phyloP scores from a whole-genome alignment of 1,284 basidiomycete genomes.

The Tremellales sp. region DNA sequence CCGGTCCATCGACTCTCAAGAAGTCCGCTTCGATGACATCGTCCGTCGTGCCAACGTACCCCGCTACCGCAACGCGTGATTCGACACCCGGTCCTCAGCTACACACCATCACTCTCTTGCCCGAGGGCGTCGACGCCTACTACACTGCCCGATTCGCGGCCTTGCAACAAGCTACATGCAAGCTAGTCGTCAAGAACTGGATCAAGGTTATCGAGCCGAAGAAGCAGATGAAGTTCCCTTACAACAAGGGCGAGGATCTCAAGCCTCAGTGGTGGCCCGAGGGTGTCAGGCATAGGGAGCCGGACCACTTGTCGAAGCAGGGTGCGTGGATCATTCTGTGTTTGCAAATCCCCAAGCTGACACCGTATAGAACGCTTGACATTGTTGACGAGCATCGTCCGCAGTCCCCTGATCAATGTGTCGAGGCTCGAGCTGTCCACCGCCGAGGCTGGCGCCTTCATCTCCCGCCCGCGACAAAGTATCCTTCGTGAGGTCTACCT shows the following conservation, averaged over 20 bases:
- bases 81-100: conserved; percentile 27
- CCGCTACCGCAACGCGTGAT: conserved; percentile 15
- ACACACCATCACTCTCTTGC: conserved; percentile 29
- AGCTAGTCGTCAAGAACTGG: conserved; percentile 54
- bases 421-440: conserved; percentile 52
- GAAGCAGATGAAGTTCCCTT: conserved; percentile 54
- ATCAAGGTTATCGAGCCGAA: conserved; percentile 56
- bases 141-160: conserved; percentile 44
- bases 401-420: conserved; percentile 45
- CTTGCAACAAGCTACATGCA: conserved; percentile 53
- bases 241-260: conserved; percentile 53
- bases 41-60: too few species aligned
- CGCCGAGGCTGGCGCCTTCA: conserved; percentile 51
- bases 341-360: conserved; percentile 5
- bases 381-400: conserved; percentile 50
- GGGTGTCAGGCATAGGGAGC: conserved; percentile 53
- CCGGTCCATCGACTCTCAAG: neutral
- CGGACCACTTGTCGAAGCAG: conserved; percentile 53
- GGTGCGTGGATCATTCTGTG: conserved; percentile 30
- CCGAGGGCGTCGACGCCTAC: conserved; percentile 34
- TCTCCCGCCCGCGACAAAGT: conserved; percentile 49
- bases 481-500: conserved; percentile 53
- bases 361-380: conserved; percentile 48
- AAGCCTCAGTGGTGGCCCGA: conserved; percentile 56
- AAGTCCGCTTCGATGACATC: too few species aligned